These are phyloP conservation scores for Verticillium albo-atrum DNA, from an alignment of 2,329 filamentous ascomycete species.

Conservation along the genomic window DNA sequence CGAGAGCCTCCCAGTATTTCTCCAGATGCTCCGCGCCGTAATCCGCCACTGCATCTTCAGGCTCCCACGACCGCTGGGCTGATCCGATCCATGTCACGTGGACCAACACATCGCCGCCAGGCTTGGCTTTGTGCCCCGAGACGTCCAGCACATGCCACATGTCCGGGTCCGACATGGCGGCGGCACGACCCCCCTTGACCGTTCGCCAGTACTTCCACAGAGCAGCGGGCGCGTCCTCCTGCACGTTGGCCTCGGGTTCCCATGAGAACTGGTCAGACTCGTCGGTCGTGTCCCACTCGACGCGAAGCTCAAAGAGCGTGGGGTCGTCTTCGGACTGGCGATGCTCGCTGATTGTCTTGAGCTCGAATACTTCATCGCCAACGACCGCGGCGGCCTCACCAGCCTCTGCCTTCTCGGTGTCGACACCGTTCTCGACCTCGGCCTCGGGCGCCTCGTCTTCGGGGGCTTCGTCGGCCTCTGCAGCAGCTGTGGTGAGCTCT, in stretches of 20 bases:
- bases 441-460: background rate
- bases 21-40: slow-evolving; percentile 10
- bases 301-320: slow-evolving; percentile 21
- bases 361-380: slow-evolving; percentile 1
- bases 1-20: slow-evolving; percentile 25
- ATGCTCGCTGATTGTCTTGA: slow-evolving; percentile 8
- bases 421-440: background rate
- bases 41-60: slow-evolving; percentile 5
- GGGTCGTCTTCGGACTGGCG: slow-evolving; percentile 8
- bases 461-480: background rate
- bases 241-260: slow-evolving; percentile 28
- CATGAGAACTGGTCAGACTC: slow-evolving; percentile 21
- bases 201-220: slow-evolving; percentile 17
- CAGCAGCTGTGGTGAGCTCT: background rate
- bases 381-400: background rate
- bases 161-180: slow-evolving; percentile 8
- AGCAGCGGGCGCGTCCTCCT: slow-evolving; percentile 23
- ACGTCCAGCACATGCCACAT: slow-evolving; percentile 13
- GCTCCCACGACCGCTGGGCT: slow-evolving; percentile 10
- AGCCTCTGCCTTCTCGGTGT: background rate
- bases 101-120: slow-evolving; percentile 4
- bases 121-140: slow-evolving; percentile 8
- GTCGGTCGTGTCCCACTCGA: slow-evolving; percentile 21
- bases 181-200: slow-evolving; percentile 11
- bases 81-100: slow-evolving; percentile 9